Evolutionary conservation across 1,284 basidiomycete species (phyloP).

Genomic region (Singerocomus inundabilis): DNA sequence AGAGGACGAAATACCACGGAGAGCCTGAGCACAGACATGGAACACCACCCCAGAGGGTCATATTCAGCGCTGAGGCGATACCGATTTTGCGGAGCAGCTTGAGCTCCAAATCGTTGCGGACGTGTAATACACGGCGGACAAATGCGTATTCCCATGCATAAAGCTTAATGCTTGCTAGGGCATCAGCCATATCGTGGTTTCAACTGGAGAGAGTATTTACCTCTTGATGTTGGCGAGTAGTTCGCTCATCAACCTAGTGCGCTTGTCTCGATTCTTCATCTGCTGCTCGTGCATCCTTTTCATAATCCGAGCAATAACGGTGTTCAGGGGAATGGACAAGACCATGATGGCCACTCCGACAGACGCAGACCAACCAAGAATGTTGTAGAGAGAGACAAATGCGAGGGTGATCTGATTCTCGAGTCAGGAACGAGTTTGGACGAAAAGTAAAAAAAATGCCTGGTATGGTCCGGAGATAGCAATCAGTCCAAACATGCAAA

Average conservation of each 20-base stretch:
- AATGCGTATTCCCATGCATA: constrained; percentile 92
- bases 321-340: constrained; percentile 78
- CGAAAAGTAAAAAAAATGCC: constrained; percentile 32
- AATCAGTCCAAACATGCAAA: constrained; percentile 79
- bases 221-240: constrained; percentile 89
- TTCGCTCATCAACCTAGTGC: constrained; percentile 78
- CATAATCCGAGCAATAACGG: constrained; percentile 69
- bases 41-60: constrained; percentile 65
- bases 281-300: constrained; percentile 84
- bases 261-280: constrained; percentile 87
- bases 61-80: constrained; percentile 61
- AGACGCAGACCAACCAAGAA: constrained; percentile 91
- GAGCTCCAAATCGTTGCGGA: constrained; percentile 86
- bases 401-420: constrained; percentile 71
- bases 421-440: background rate
- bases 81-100: constrained; percentile 82
- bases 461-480: constrained; percentile 70
- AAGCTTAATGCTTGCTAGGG: constrained; percentile 60
- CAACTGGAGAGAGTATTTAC: constrained; percentile 31
- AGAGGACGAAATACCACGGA: constrained; percentile 31
- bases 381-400: constrained; percentile 84
- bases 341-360: constrained; percentile 93
- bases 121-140: constrained; percentile 66
- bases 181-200: background rate
- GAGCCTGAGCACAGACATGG: constrained; percentile 39